Conservation (phyloP, 1,284 basidiomycete genomes). For the Ustilago shanxiensis region DNA sequence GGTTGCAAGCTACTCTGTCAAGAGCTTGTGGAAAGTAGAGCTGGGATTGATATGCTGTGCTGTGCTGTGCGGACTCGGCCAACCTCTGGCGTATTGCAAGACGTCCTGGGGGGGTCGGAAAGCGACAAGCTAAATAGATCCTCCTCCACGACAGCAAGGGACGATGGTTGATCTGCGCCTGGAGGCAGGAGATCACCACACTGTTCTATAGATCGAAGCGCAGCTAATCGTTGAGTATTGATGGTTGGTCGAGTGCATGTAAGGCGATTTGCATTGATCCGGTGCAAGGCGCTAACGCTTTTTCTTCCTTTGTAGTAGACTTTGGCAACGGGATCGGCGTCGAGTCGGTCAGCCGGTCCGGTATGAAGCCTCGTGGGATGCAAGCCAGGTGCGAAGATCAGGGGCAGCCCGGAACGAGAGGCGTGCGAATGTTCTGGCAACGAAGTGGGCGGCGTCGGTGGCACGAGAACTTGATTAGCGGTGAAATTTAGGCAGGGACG, state of each 20-base stretch:
- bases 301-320: not conserved
- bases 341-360: not conserved
- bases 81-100: not conserved
- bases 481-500: not conserved
- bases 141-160: not conserved
- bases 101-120: not conserved
- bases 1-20: slow-evolving; percentile 12
- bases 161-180: not conserved
- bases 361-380: not conserved
- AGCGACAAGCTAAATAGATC: not conserved
- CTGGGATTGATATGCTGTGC: not conserved
- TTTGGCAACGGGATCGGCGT: not conserved
- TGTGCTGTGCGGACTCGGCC: not conserved
- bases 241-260: not conserved
- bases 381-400: not conserved
- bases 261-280: not conserved
- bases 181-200: not conserved
- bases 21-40: not conserved
- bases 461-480: not conserved
- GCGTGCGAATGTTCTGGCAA: not conserved
- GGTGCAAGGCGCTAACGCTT: not conserved
- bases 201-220: not conserved
- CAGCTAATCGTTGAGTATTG: not conserved
- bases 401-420: not conserved
- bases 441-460: not conserved